Evolutionary conservation across 2,329 filamentous ascomycete species (phyloP), one percentile per base, ranked within the genome.

Genomic region (Verticillium klebahnii): DNA sequence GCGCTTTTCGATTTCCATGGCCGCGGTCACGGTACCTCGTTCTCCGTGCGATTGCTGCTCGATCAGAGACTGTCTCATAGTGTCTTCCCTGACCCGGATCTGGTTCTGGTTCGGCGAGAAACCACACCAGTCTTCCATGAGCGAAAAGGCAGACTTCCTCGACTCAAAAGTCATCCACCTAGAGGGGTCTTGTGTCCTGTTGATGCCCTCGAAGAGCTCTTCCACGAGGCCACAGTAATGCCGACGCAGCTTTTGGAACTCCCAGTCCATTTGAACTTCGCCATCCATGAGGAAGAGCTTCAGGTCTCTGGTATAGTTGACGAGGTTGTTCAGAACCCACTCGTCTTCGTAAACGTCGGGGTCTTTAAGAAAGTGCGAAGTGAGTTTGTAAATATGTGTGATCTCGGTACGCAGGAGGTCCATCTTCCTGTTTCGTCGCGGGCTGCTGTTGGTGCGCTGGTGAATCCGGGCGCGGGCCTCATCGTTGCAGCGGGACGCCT

Each of bases 71-170:
- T 93, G 90, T 54, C 92, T 85, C 89, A 97, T 96, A 39, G 86
- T 90, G 64, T 96, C 90, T 74, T 97, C 93, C 64, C 92, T 85
- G 62, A 89, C 88, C 5, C 89, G 86, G 50, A 97, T 91, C 66
- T 96, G 91, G 15, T 79, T 82, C 72, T 96, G 92, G 66, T 97
- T 97, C 0, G 93, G 92, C 8, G 93, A 97, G 73, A 96, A 97
- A 2, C 95, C 95, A 72, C 95, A 99, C 96, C 96, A 99, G 67
- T 98, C 94, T 75, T 99, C 95, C 93, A 99, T 98, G 57, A 99
- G 79, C 0, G 93, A 89, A 71, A 99, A 99, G 0, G 94, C 91
- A 5, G 95, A 97, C 72, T 97, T 97, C 50, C 96, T 85, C 14
- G 93, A 92, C 73, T 99, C 95, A 70, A 99, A 99, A 0, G 95